Percentiles rank a stretch among this genome's conserved stretches.
Evolutionary conservation across 805 yeast species (phyloP).

Genomic region (Teunomyces kruisii): DNA sequence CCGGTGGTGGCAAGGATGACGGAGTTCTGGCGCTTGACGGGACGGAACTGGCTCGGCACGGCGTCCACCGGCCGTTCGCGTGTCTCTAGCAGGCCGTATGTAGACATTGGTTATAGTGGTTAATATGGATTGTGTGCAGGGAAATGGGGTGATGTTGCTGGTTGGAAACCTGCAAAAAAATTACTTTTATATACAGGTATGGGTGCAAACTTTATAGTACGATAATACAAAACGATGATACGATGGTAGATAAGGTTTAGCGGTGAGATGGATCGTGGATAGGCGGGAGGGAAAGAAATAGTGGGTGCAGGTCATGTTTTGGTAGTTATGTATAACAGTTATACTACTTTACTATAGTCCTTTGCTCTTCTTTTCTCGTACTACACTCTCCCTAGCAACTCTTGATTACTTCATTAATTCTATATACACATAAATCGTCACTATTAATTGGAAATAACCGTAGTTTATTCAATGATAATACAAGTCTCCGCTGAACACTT

Average conservation of each 20-base stretch:
- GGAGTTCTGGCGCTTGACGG: slow-evolving; percentile 19
- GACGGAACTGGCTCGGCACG: background rate
- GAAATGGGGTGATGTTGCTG: background rate
- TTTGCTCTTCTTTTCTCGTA: no score
- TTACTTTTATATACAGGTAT: background rate
- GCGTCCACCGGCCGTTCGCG: background rate
- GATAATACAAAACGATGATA: no score
- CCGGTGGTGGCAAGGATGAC: slow-evolving; percentile 43
- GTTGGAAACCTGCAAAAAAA: background rate
- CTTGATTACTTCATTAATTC: background rate
- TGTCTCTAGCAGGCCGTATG: background rate
- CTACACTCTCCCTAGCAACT: no score
- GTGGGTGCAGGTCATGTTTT: no score
- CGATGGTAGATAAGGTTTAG: no score
- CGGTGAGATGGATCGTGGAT: no score
- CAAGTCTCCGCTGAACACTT: background rate
- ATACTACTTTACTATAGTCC: no score
- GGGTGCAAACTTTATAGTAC: background rate
- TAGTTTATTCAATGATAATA: background rate
- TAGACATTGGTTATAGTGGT: slow-evolving; percentile 1
- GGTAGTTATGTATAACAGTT: no score
- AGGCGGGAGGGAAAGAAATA: no score
- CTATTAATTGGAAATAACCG: background rate
- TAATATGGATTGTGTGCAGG: background rate
- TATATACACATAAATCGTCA: slow-evolving; percentile 2